These are phyloP conservation scores for Sonneratia caseolaris DNA, from an alignment of 345 rosid genomes.

Conservation along the genomic window DNA sequence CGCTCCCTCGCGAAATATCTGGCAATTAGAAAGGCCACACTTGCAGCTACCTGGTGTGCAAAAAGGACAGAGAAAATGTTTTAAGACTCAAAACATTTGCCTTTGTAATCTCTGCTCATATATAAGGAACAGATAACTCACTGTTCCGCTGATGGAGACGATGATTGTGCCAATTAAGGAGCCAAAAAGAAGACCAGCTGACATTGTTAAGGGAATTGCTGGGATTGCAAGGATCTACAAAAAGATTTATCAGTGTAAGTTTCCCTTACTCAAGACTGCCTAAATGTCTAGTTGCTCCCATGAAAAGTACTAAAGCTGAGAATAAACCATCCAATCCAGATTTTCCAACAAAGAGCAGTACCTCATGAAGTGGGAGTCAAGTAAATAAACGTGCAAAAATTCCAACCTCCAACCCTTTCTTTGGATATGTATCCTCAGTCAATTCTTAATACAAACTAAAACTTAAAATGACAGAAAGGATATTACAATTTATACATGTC, in stretches of 20 bases:
- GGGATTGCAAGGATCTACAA: slow-evolving; percentile 86
- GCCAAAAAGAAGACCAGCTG: slow-evolving; percentile 98
- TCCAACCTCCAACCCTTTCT: not conserved
- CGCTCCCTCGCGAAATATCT: slow-evolving; percentile 97
- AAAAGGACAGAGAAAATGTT: not conserved
- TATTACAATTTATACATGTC: not conserved
- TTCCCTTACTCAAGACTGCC: not conserved
- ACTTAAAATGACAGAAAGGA: not conserved
- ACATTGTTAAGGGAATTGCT: slow-evolving; percentile 91
- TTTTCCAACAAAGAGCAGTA: not conserved
- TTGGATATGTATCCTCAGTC: no score
- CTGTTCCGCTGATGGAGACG: slow-evolving; percentile 98
- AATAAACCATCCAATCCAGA: not conserved
- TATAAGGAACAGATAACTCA: slow-evolving; percentile 24
- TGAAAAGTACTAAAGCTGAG: not conserved
- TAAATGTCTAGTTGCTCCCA: not conserved
- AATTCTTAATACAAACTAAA: no score
- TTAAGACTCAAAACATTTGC: slow-evolving; percentile 4
- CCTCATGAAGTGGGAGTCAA: not conserved
- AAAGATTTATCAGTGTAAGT: slow-evolving; percentile 6
- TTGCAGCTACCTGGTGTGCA: slow-evolving; percentile 63
- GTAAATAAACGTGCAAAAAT: not conserved
- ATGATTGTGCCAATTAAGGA: slow-evolving; percentile 75
- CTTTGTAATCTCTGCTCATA: not conserved
- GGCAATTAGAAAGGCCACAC: slow-evolving; percentile 85